A percentile compares a stretch with the other conserved stretches of the same genome.
Evolutionary conservation across 208 protist genomes (phyloP).

Genomic region (Crithidia expoeki): DNA sequence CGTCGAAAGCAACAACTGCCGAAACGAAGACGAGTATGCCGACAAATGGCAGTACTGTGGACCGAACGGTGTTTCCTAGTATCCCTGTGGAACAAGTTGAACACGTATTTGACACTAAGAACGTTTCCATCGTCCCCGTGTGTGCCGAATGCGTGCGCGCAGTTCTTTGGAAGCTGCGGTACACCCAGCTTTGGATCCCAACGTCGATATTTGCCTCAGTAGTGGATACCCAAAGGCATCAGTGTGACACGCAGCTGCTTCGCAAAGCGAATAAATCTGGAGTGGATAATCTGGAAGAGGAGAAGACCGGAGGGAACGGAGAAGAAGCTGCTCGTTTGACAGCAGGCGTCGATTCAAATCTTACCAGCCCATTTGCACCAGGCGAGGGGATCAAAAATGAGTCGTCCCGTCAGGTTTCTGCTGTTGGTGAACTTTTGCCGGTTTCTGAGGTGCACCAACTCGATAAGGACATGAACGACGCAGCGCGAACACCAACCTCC

Average conservation of each 20-base stretch:
- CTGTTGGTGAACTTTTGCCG: not conserved
- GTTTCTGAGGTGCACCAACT: not conserved
- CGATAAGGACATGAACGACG: not conserved
- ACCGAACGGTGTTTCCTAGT: slow-evolving; percentile 21
- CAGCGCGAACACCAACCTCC: not conserved
- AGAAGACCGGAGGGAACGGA: not conserved
- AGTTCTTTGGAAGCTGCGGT: slow-evolving; percentile 48
- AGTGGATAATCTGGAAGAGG: not conserved
- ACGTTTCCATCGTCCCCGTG: slow-evolving; percentile 36
- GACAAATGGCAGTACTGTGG: not conserved
- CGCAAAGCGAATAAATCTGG: not conserved
- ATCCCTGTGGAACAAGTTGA: slow-evolving; percentile 26
- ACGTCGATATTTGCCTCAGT: slow-evolving; percentile 55
- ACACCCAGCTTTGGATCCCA: slow-evolving; percentile 75
- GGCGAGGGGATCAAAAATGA: not conserved
- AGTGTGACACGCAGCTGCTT: slow-evolving; percentile 20
- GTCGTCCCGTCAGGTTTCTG: slow-evolving; percentile 21
- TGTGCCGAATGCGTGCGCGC: slow-evolving; percentile 73
- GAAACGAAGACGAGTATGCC: not conserved
- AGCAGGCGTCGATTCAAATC: not conserved
- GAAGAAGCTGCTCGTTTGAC: not conserved
- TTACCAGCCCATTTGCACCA: too few species aligned
- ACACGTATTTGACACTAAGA: slow-evolving; percentile 26
- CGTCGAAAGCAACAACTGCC: slow-evolving; percentile 13
- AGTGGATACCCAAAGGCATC: slow-evolving; percentile 27